Percentiles rank a stretch among this genome's conserved stretches.
Evolutionary conservation across 306 rosid species (phyloP).

Genomic region (Clitoria ternatea): DNA sequence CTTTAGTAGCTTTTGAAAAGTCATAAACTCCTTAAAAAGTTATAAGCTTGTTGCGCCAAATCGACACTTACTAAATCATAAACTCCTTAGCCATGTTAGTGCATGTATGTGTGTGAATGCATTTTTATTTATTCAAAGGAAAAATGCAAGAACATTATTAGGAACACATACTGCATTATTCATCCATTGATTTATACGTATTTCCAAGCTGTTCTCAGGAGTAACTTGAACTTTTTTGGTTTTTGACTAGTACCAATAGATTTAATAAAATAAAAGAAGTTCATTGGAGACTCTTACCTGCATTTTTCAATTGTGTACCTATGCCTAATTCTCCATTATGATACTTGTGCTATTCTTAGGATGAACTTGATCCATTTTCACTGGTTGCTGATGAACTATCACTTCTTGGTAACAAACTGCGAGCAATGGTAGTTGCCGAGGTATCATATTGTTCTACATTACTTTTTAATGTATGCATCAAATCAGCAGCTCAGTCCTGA

Average conservation of each 20-base stretch:
- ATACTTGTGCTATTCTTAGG: conserved; percentile 45
- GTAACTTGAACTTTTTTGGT: background rate
- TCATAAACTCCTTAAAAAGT: no score
- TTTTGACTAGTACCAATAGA: background rate
- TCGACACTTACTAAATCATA: no score
- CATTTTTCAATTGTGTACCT: background rate
- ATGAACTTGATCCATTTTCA: conserved; percentile 80
- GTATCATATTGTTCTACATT: conserved; percentile 39
- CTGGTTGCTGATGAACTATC: conserved; percentile 90
- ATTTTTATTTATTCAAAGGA: background rate
- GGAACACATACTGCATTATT: background rate
- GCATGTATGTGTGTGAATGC: background rate
- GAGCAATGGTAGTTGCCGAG: conserved; percentile 83
- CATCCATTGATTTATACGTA: background rate
- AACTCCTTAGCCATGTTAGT: background rate
- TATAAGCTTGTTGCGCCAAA: no score
- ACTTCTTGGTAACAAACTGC: conserved; percentile 64
- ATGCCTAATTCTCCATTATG: background rate
- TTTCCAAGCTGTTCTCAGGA: background rate
- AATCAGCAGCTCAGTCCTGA: background rate
- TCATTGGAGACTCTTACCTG: background rate
- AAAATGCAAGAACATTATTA: background rate
- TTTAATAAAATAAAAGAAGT: background rate
- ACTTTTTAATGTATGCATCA: conserved; percentile 18
- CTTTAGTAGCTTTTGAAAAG: no score